Conservation (phyloP, 225 moss, liverwort and hornwort species). For the Straminergon stramineum region DNA sequence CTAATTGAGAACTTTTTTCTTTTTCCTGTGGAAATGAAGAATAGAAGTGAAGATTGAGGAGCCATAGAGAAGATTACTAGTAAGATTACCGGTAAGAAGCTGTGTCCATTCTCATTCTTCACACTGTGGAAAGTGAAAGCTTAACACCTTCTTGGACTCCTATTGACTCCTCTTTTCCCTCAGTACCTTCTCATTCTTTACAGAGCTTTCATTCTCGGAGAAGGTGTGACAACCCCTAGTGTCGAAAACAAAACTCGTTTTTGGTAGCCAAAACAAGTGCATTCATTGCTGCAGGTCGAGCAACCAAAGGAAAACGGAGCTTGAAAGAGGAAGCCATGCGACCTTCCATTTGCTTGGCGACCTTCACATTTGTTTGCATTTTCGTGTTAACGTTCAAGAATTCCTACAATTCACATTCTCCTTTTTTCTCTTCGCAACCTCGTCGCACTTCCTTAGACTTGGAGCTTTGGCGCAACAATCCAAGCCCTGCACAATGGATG, state of each 20-base stretch:
- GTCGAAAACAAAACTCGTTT: background rate
- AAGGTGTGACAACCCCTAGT: no score
- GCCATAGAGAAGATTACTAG: no score
- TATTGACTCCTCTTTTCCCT: no score
- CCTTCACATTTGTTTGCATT: background rate
- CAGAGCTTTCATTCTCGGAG: no score
- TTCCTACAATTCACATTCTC: background rate
- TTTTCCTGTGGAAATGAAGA: no score
- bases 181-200: no score
- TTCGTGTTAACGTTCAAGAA: background rate
- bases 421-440: background rate
- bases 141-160: no score
- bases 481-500: background rate
- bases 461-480: background rate
- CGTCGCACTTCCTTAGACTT: background rate
- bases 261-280: background rate
- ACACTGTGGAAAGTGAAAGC: no score
- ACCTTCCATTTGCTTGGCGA: background rate
- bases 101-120: no score
- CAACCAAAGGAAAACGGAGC: background rate
- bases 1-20: no score
- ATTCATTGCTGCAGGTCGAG: background rate
- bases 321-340: background rate
- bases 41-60: no score
- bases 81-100: no score